A percentile compares a stretch with the other conserved stretches of the same genome.
Evolutionary conservation across 768 basidiomycete genomes (phyloP).

Genomic region (Leccinum boreale): DNA sequence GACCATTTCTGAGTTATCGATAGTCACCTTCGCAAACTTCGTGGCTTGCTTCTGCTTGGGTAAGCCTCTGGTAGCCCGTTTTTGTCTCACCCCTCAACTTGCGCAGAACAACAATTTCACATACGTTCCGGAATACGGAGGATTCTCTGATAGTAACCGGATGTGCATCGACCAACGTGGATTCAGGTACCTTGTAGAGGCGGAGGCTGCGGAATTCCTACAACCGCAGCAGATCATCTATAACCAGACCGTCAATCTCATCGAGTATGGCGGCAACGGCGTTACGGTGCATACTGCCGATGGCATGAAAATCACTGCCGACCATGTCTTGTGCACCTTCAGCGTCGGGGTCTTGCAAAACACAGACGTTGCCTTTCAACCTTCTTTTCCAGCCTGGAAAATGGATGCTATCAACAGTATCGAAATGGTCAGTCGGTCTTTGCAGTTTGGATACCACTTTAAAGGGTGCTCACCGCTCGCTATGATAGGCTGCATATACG

Average conservation of each 20-base stretch:
- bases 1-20: conserved; percentile 32
- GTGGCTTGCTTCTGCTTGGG: conserved; percentile 65
- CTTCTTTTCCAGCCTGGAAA: conserved; percentile 40
- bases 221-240: conserved; percentile 43
- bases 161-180: conserved; percentile 61
- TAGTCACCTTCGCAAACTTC: conserved; percentile 62
- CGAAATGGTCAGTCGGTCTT: too few species aligned
- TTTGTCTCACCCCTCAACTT: neutral
- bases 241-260: conserved; percentile 47
- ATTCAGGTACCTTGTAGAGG: conserved; percentile 54
- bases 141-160: conserved; percentile 53
- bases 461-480: too few species aligned
- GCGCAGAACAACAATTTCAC: conserved; percentile 63
- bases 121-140: conserved; percentile 46
- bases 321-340: conserved; percentile 66
- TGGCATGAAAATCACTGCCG: conserved; percentile 44
- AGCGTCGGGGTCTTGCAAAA: conserved; percentile 70
- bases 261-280: conserved; percentile 43
- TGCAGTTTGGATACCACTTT: too few species aligned
- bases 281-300: conserved; percentile 47
- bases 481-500: too few species aligned
- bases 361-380: conserved; percentile 54
- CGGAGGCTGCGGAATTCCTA: conserved; percentile 56
- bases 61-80: conserved; percentile 21
- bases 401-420: too few species aligned